Base-by-base conservation (phyloP, 768 basidiomycete genomes). In the Leccinum rimulosum region DNA sequence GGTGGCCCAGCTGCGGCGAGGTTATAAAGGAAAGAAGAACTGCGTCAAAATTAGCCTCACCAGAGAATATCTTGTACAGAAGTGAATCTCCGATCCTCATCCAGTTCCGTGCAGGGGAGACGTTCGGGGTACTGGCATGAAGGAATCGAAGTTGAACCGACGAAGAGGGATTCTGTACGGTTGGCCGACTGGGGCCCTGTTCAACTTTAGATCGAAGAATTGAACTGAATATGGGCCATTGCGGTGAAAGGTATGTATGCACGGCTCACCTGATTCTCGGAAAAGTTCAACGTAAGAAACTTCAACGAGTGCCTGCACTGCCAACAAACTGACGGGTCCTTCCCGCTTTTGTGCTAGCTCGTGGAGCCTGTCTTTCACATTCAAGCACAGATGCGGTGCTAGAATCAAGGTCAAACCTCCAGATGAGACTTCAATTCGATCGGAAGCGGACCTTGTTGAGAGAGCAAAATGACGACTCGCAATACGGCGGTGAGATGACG, bases 221-320 rank as follows among this genome's bases (percentile, higher is more conserved):
- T 6, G 19, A n/a, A 50, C 30, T 17, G 11, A 49, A 17, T 15
- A 12, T n/a, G 50, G 30, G 14, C 17, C 12, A 9, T 49, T 17
- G 22, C 15, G n/a, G 10, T 40, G 40, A n/a, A 40, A 17, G 40
- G 6, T 2, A 38, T 14, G 9, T 6, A 38, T n/a, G 38, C 1
- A 22, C 22, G 45, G 11, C 56, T 56, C 52, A 61, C 67, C 57
- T 59, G 60, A 54, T 43, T 60, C 57, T 19, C 54, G 61, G 6
- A 40, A 14, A 11, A 58, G 40, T 57, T 60, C 58, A 8, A 57
- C 49, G 9, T 54, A 48, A 12, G 62, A 61, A 25, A 68, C 27
- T 17, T 59, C 61, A 19, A 68, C 60, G 1, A 68, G 58, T 14
- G 58, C 66, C 22, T 68, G 64, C 10, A 68, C 67, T 31, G 66